Conservation (phyloP, 768 basidiomycete species). For the Hypholoma sublateritium region DNA sequence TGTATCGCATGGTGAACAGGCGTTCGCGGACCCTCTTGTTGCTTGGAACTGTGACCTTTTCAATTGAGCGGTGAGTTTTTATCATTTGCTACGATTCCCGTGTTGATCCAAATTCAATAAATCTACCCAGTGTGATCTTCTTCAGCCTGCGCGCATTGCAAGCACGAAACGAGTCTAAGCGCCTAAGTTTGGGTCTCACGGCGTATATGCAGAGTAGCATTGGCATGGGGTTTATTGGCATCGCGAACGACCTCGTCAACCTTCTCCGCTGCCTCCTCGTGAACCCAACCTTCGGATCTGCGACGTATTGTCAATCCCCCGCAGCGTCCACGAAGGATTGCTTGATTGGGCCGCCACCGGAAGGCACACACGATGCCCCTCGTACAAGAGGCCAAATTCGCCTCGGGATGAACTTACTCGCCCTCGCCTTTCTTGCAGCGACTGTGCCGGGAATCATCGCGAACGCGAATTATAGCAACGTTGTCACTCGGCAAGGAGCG, state of each 20-base stretch:
- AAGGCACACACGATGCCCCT: slow-evolving; percentile 20
- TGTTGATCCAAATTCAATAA: background rate
- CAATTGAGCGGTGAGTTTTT: slow-evolving; percentile 36
- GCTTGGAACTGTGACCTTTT: slow-evolving; percentile 30
- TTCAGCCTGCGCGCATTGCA: slow-evolving; percentile 30
- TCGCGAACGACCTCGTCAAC: slow-evolving; percentile 33
- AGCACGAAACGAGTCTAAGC: slow-evolving; percentile 16
- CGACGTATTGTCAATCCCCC: slow-evolving; percentile 26
- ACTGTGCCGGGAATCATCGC: slow-evolving; percentile 1
- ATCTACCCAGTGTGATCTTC: slow-evolving; percentile 24
- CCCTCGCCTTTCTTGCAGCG: background rate
- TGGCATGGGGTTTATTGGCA: slow-evolving; percentile 31
- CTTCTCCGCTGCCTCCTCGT: slow-evolving; percentile 38
- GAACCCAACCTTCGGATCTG: slow-evolving; percentile 36
- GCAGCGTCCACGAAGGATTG: slow-evolving; percentile 25
- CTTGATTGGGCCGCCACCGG: slow-evolving; percentile 18
- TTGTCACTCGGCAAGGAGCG: background rate
- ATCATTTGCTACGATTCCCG: background rate
- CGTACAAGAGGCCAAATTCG: background rate
- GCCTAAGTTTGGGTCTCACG: slow-evolving; percentile 22
- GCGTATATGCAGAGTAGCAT: slow-evolving; percentile 31
- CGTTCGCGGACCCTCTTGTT: slow-evolving; percentile 36
- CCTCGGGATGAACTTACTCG: background rate
- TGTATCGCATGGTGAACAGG: slow-evolving; percentile 32
- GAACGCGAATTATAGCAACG: background rate